phyloP scores from a whole-genome alignment of 192 early-diverging fungal genomes.

The Rhizoclosmatium sp. region DNA sequence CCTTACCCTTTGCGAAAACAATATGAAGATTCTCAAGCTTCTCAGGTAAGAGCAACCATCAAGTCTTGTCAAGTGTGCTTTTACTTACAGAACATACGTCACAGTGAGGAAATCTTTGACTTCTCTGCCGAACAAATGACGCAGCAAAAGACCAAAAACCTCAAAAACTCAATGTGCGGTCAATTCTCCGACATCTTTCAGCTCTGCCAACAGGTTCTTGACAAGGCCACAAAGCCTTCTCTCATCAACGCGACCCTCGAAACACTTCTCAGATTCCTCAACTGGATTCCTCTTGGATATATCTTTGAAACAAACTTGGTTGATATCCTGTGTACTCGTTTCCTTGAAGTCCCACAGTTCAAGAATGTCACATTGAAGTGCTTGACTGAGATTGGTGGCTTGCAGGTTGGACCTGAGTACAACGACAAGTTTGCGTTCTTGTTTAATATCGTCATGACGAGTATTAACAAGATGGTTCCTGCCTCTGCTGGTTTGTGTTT shows the following conservation, averaged over 20 bases:
- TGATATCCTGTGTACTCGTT: constrained; percentile 80
- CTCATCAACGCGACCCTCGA: constrained; percentile 93
- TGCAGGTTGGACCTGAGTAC: constrained; percentile 82
- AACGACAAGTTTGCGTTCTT: constrained; percentile 86
- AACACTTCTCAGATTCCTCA: constrained; percentile 93
- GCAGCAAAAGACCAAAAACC: constrained; percentile 89
- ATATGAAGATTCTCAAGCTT: constrained; percentile 98
- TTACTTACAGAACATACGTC: constrained; percentile 35
- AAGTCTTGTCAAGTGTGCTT: background rate
- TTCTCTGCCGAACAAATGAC: constrained; percentile 99
- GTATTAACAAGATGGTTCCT: constrained; percentile 76
- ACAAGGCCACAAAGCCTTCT: constrained; percentile 87
- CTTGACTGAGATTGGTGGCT: constrained; percentile 94
- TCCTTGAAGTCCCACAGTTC: constrained; percentile 85
- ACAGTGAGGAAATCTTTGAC: constrained; percentile 98
- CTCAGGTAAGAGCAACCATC: constrained; percentile 70
- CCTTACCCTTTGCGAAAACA: constrained; percentile 96
- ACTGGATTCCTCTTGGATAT: constrained; percentile 98
- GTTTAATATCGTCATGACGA: constrained; percentile 82
- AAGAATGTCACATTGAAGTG: constrained; percentile 96
- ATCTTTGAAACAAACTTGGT: constrained; percentile 97
- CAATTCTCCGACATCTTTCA: constrained; percentile 96
- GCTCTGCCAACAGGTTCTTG: constrained; percentile 92
- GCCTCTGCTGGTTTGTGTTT: constrained; percentile 64
- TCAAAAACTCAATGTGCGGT: constrained; percentile 94